Evolutionary conservation across 192 early-diverging fungal genomes (phyloP).

Genomic region (Podila clonocystis): DNA sequence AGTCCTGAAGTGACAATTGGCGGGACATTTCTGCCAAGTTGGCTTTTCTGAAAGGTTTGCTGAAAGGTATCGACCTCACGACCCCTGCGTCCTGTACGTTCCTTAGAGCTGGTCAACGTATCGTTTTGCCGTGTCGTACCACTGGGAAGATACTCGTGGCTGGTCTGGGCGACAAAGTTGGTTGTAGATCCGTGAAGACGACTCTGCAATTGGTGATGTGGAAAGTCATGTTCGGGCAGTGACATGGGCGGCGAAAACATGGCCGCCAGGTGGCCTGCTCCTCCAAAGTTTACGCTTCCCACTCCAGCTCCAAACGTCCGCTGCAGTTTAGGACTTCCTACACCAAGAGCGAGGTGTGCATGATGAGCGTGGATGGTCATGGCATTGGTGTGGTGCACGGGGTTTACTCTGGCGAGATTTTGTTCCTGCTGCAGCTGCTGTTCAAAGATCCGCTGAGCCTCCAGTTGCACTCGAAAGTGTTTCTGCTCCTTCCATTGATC

Average conservation of each 20-base stretch:
- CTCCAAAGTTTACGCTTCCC: not conserved
- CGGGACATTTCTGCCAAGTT: conserved; percentile 7
- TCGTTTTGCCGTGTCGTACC: not conserved
- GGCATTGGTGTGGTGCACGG: conserved; percentile 28
- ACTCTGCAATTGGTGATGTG: conserved; percentile 23
- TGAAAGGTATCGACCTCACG: not conserved
- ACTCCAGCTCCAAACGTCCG: conserved; percentile 13
- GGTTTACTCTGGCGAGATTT: conserved; percentile 24
- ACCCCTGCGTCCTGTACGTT: not conserved
- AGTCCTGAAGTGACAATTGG: conserved; percentile 4
- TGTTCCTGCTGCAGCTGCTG: conserved; percentile 49
- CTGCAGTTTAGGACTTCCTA: conserved; percentile 26
- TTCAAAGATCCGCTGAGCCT: conserved; percentile 45
- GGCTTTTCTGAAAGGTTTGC: not conserved
- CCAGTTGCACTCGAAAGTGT: conserved; percentile 42
- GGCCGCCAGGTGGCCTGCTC: not conserved
- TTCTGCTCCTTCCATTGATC: conserved; percentile 48
- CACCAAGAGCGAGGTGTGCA: conserved; percentile 6
- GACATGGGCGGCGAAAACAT: conserved; percentile 37
- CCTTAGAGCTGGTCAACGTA: not conserved
- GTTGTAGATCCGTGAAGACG: conserved; percentile 7
- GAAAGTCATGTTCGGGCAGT: not conserved
- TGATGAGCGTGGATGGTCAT: conserved; percentile 14
- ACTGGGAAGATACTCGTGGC: not conserved
- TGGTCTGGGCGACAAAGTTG: not conserved